Evolutionary conservation across 495 filamentous ascomycete genomes (phyloP), one percentile per base, ranked within the genome.

Genomic region (Aspergillus sparsus): DNA sequence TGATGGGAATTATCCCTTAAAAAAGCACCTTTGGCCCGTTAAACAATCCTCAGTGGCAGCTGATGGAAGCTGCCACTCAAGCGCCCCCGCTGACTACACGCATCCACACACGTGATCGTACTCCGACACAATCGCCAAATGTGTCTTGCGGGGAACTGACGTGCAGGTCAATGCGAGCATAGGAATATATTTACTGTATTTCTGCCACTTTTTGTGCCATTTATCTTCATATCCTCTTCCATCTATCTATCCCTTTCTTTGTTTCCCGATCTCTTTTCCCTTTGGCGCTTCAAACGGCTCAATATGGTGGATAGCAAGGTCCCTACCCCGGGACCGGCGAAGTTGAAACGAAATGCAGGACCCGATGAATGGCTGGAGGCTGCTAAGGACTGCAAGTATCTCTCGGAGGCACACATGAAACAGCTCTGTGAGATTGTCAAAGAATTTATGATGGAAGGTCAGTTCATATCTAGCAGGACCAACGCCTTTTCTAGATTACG

Each of bases 341-440:
- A 89, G 69, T 79, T 97, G 35, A 85, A 85, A 45, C 83, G 87
- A 33, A 87, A 88, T 69, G 90, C 91, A 44, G 91, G 90, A 16
- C 87, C 93, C n/a, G 91, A 96, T 67, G 92, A 98, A 77, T 98
- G 94, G 94, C 85, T 98, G 13, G 89, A 92, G 68, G 88, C 90
- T 66, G 94, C 94, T 41, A 96, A 96, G 73, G 89, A 93, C 69
- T 98, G 95, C 81, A 92, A 96, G 70, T 97, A 97, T 71, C 84
- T 98, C 15, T 93, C 93, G 6, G 94, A 98, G 76, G 76, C 85
- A 42, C 91, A 92, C 66, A 98, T 98, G 94, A 98, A 98, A 79
- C 89, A 95, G 72, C 82, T 98, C 15, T 98, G 94, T 75, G 94
- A 98, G 79, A 95, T 96, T 61, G 93, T 97, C 60, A 98, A 98